Evolutionary conservation across 75 land plant species (phyloP), one percentile per base, ranked within the genome.

Genomic region (Ceratopteris richardii): DNA sequence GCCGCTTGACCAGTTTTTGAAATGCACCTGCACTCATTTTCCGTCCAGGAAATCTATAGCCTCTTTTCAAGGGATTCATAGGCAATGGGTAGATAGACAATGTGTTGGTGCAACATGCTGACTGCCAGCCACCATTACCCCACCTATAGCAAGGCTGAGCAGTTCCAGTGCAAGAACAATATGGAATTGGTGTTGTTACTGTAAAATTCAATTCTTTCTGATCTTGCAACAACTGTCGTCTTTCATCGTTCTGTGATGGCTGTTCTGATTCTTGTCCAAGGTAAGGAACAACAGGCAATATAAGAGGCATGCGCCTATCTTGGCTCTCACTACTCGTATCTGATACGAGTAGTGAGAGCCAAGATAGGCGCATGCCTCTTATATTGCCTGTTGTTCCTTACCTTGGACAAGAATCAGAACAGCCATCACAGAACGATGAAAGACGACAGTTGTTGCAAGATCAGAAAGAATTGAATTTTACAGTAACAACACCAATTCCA

Each of bases 1-100:
- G 67, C 67, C 75, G 63, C 44, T 65, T 70, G 21, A 82, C 54
- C 29, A 82, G 73, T 47, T 76, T 82, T 29, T 56, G 66, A 64
- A 82, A 82, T 2, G 86, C n/a, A n/a, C n/a, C n/a, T n/a, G n/a
- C n/a, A n/a, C n/a, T n/a, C n/a, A n/a, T n/a, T n/a, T n/a, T n/a
- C n/a, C n/a, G n/a, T n/a, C n/a, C n/a, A n/a, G n/a, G n/a, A n/a
- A n/a, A n/a, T n/a, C n/a, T n/a, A n/a, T n/a, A n/a, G 1, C 83
- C 83, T 26, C 27, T 27, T 29, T 62, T 66, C n/a, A 29, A 50
- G 20, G 31, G 56, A 51, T 64, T 67, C 67, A 67, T 36, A 7
- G 70, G 70, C 25, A 67, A 41, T 17, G 70, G 70, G 28, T 67
- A 67, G 26, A 64, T 50, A 17, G 70, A 67, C 1, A 51, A 13